Percentiles rank a stretch among this genome's conserved stretches.
phyloP scores from a whole-genome alignment of 2,329 filamentous ascomycete species.

The Arthrobotrys musiformis region DNA sequence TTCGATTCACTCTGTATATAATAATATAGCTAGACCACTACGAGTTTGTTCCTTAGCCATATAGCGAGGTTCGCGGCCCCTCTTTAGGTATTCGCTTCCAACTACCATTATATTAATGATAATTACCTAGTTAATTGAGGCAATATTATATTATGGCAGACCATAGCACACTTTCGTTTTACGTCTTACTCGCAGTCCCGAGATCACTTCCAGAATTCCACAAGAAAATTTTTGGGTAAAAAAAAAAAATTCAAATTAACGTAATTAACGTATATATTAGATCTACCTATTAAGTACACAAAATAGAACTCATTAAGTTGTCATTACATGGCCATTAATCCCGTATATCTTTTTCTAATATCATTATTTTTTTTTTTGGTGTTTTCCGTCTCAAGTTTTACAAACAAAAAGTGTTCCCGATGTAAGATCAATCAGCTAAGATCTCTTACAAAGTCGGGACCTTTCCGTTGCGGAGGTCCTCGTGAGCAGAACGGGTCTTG shows the following conservation, averaged over 20 bases:
- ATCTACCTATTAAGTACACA: constrained; percentile 9
- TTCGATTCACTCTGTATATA: constrained; percentile 11
- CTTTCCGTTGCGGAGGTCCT: constrained; percentile 28
- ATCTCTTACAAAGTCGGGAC: constrained; percentile 35
- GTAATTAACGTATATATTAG: constrained; percentile 26
- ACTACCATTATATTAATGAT: background rate
- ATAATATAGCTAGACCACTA: no score
- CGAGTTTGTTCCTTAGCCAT: no score
- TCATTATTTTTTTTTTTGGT: background rate
- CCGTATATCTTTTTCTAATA: constrained; percentile 6
- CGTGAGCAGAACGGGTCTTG: constrained; percentile 21
- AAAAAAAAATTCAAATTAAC: constrained; percentile 9
- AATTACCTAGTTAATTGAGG: no score
- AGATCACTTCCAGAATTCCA: no score
- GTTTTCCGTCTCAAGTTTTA: background rate
- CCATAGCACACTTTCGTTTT: no score
- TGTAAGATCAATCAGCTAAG: constrained; percentile 17
- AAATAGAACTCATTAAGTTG: constrained; percentile 19
- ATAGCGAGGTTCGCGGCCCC: background rate
- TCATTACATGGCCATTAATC: constrained; percentile 31
- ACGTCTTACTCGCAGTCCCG: background rate
- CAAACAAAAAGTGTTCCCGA: background rate
- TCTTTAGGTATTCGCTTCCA: background rate
- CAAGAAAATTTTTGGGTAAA: no score
- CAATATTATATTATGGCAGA: no score